Percentiles rank a stretch among this genome's conserved stretches.
phyloP scores from a whole-genome alignment of 805 yeast species.

The Allodekkera sacchari region DNA sequence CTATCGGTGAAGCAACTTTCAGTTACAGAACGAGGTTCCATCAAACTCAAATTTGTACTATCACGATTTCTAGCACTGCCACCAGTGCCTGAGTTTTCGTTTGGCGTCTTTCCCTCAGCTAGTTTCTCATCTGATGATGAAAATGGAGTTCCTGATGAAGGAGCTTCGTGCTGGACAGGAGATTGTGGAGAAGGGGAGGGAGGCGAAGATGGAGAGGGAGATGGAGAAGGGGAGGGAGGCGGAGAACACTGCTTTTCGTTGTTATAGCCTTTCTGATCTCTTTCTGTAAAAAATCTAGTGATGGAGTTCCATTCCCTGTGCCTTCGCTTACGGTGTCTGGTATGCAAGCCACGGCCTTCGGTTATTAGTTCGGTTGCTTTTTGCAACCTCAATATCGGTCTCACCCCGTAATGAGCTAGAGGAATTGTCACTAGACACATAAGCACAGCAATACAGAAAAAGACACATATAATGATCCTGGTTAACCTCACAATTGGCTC shows the following conservation, averaged over 20 bases:
- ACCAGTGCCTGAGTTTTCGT: neutral
- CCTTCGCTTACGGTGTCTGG: slow-evolving; percentile 9
- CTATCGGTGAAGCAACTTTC: neutral
- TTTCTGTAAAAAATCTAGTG: too few relatives aligned
- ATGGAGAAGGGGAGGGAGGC: neutral
- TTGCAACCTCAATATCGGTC: slow-evolving; percentile 73
- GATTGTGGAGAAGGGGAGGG: neutral
- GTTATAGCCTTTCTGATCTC: neutral
- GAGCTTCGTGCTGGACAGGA: neutral
- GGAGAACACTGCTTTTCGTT: neutral
- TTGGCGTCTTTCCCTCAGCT: neutral
- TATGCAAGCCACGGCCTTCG: slow-evolving; percentile 27
- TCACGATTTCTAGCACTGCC: neutral
- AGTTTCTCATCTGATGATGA: neutral
- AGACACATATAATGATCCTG: slow-evolving; percentile 68
- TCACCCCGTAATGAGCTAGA: slow-evolving; percentile 73
- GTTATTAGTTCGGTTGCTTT: slow-evolving; percentile 74
- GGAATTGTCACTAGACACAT: slow-evolving; percentile 75
- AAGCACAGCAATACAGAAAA: slow-evolving; percentile 67
- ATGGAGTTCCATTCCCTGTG: slow-evolving; percentile 13
- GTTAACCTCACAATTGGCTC: slow-evolving; percentile 54
- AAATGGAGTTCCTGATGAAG: neutral
- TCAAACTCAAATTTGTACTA: neutral
- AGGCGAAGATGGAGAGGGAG: neutral
- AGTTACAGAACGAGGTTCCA: neutral